phyloP scores from a whole-genome alignment of 2,329 filamentous ascomycete species.

The Pseudogymnoascus sp. region DNA sequence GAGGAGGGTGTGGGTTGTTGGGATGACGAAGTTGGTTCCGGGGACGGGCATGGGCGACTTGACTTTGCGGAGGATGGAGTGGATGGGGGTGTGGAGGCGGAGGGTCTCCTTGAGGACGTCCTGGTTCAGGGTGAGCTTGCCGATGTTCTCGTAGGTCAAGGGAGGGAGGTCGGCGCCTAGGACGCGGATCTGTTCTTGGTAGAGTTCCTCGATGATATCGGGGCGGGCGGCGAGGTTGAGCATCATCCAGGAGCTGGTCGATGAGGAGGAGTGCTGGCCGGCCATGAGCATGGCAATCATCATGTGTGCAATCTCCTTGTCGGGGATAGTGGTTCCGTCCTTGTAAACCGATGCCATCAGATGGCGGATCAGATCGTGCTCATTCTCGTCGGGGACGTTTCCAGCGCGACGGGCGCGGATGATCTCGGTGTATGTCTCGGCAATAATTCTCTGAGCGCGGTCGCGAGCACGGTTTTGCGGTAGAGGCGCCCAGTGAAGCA shows the following conservation, averaged over 20 bases:
- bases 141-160: constrained; percentile 68
- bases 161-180: constrained; percentile 68
- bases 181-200: constrained; percentile 67
- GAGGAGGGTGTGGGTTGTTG: constrained; percentile 71
- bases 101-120: constrained; percentile 88
- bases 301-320: constrained; percentile 81
- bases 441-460: constrained; percentile 69
- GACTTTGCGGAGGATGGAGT: constrained; percentile 89
- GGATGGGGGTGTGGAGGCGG: constrained; percentile 83
- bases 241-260: constrained; percentile 77
- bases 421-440: constrained; percentile 73
- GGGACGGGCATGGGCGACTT: constrained; percentile 79
- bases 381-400: constrained; percentile 42
- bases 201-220: constrained; percentile 70
- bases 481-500: constrained; percentile 78
- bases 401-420: constrained; percentile 56
- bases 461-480: constrained; percentile 83
- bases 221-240: constrained; percentile 71
- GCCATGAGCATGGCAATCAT: constrained; percentile 93
- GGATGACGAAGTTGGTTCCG: constrained; percentile 75
- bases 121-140: constrained; percentile 71
- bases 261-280: constrained; percentile 81
- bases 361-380: constrained; percentile 81
- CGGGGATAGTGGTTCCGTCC: constrained; percentile 67
- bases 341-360: constrained; percentile 82